Base-by-base conservation (phyloP, 2,329 filamentous ascomycete species). In the Sporothrix euskadiensis region DNA sequence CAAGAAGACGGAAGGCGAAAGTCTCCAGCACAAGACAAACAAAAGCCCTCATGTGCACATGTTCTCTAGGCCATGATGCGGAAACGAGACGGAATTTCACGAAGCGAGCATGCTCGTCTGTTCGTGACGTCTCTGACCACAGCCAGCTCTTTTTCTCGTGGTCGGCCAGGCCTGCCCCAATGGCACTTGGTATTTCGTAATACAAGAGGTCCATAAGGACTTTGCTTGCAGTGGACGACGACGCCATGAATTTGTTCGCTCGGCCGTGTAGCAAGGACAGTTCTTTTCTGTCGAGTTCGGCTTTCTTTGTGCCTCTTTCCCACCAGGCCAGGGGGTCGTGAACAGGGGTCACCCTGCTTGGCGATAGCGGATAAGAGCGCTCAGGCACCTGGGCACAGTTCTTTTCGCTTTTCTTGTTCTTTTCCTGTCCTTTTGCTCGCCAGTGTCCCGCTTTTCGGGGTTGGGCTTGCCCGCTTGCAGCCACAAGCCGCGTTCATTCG, bases 291-390 rank as follows among this genome's bases (percentile, higher is more conserved):
- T 54, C 57, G 44, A 49, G 2, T 47, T 56, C 9, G 49, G 47
- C 32, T 56, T 35, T 16, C 32, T 49, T 26, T 49, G 39, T 61
- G 32, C 14, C 61, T 66, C 22, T 47, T 39, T 47, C 39, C 61
- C 61, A 66, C n/a, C 22, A n/a, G 39, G 12, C 16, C 71, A 72
- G 56, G 71, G 71, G 71, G 56, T 39, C n/a, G 65, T 32, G 16
- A 44, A 47, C 71, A 69, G 44, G 71, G 71, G 54, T 73, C 65
- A 69, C 66, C 71, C 56, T 54, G 68, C 30, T 63, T 70, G 32
- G 44, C 47, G 66, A 39, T 65, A 69, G 66, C 65, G 22, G 54
- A 61, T 70, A 73, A 70, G 39, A 49, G 61, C 41, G 71, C 71
- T 70, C 65, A 63, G 54, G 44, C 54, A 49, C 57, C 14, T 9